Conservation (phyloP, 2,329 filamentous ascomycete genomes). For the Pestalotiopsis sp. region DNA sequence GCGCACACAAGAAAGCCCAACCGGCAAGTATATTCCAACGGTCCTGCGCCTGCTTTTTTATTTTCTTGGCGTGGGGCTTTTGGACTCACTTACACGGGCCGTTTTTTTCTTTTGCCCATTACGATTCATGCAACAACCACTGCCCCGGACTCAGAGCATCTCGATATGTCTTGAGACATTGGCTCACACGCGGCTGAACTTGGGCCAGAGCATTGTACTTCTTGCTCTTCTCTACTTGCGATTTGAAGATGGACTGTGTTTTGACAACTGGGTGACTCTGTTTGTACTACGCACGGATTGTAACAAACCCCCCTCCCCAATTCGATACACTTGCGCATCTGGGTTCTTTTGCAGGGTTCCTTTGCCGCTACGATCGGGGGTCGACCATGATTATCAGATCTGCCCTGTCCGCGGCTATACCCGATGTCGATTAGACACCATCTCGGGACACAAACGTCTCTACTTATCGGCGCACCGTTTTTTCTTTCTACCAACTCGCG, state of each 20-base stretch:
- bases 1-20: background rate
- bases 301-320: background rate
- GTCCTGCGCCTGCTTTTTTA: background rate
- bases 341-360: background rate
- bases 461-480: too few species aligned
- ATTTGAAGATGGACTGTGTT: too few species aligned
- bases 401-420: slow-evolving; percentile 14
- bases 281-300: background rate
- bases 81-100: background rate
- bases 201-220: too few species aligned
- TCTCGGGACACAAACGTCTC: slow-evolving; percentile 7
- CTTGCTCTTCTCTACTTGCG: too few species aligned
- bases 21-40: background rate
- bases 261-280: too few species aligned
- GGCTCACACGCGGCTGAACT: too few species aligned
- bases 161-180: background rate
- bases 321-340: background rate
- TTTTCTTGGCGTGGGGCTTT: background rate
- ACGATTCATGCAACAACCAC: background rate
- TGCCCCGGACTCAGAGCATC: background rate
- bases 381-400: slow-evolving; percentile 8
- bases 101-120: background rate
- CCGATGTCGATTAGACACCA: slow-evolving; percentile 10
- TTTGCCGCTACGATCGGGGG: slow-evolving; percentile 7
- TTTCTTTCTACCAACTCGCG: too few species aligned